Base-by-base conservation (phyloP, 2,329 filamentous ascomycete genomes). In the Phialophora macrospora region DNA sequence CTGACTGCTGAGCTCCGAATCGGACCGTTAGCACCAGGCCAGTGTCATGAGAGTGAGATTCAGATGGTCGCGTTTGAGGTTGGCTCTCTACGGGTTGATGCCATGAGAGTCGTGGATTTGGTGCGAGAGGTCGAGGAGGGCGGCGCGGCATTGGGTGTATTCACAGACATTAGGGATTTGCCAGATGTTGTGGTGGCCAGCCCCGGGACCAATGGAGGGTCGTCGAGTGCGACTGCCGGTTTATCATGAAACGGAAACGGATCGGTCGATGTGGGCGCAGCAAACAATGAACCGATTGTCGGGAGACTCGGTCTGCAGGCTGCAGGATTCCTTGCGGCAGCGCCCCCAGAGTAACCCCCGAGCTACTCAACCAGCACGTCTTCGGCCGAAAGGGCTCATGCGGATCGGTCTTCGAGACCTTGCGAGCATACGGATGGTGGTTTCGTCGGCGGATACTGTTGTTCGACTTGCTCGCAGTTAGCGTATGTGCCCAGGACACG, bases 1-100 rank as follows among this genome's bases (percentile, higher is more conserved):
- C 73, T 88, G 64, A 87, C 82, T 54, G 83, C 85, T 0, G 85
- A 88, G 71, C 77, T 87, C 24, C 79, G 83, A 30, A 79, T 87
- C 60, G 85, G 72, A 12, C 70, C 71, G 5, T 51, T 73, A 26
- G 68, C 56, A 8, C 65, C 67, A 20, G 70, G 69, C 32, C 65
- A 69, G 59, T 87, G 85, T 70, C 84, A 85, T 71, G 84, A 82
- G 8, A 82, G 83, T 0, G 81, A 84, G 68, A 72, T 88, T 63
- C 83, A 82, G 67, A 83, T 73, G 61, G 67, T 75, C 12, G 74
- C 75, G 44, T 73, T 74, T 48, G 68, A 71, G 58, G 69, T 68
- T 26, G 76, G 73, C 14, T 71, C 68, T 52, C 71, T 74, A 34
- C 73, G 63, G 46, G 76, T 75, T 17, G 71, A 67, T 54, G 77